Conservation (phyloP, 306 rosid species). For the Quercus aquifolioides region DNA sequence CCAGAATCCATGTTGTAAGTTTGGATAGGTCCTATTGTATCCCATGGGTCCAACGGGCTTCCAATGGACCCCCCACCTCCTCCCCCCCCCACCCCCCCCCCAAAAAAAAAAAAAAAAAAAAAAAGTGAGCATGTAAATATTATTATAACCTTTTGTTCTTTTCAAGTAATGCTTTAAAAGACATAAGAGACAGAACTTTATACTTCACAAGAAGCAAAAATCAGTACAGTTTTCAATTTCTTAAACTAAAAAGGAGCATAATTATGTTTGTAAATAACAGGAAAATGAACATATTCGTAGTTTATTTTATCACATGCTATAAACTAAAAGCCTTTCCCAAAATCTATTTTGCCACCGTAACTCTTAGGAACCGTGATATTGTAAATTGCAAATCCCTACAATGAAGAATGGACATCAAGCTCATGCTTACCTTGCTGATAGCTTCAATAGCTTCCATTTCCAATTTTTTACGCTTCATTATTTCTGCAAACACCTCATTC, state of each 20-base stretch:
- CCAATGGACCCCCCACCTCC: neutral
- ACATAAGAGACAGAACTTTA: neutral
- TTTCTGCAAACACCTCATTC: slow-evolving; percentile 36
- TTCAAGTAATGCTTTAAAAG: slow-evolving; percentile 6
- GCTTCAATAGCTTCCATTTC: slow-evolving; percentile 59
- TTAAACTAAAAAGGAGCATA: slow-evolving; percentile 7
- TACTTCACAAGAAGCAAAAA: slow-evolving; percentile 7
- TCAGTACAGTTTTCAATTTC: slow-evolving; percentile 3
- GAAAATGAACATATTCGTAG: neutral
- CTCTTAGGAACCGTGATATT: neutral
- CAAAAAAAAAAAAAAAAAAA: neutral
- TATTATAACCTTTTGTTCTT: slow-evolving; percentile 3
- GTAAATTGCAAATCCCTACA: neutral
- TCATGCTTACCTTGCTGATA: slow-evolving; percentile 54
- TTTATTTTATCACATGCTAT: neutral
- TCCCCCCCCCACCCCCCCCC: too few relatives aligned
- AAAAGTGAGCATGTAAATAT: neutral
- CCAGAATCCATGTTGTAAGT: neutral
- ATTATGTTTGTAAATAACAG: slow-evolving; percentile 5
- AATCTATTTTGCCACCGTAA: neutral
- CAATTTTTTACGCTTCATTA: slow-evolving; percentile 39
- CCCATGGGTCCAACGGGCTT: neutral
- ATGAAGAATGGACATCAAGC: neutral
- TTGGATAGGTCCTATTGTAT: too few relatives aligned
- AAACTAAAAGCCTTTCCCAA: neutral